Base-by-base conservation (phyloP, 805 yeast species). In the Barnettozyma sp. region DNA sequence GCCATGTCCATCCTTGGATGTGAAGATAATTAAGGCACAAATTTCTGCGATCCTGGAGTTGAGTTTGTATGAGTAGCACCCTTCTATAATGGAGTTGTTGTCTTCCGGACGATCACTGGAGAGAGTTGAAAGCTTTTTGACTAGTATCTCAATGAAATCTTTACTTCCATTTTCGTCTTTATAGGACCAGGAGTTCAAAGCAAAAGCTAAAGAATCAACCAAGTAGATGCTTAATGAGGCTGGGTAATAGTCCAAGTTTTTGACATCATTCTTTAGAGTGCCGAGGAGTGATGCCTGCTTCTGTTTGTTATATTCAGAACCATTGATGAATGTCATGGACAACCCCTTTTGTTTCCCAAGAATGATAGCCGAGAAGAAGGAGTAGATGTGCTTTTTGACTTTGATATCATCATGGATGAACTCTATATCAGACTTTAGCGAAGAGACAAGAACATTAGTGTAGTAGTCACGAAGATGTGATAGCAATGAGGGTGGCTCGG, bases 151-250 rank as follows among this genome's bases (percentile, higher is more conserved):
- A 17, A 63, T 55, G 30, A 66, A 62, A 16, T 65, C 54, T 22
- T 63, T 63, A 11, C 37, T 42, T 22, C 39, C 45, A 6, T 67
- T 71, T 29, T 73, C 71, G 34, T 73, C 69, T 0, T 76, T 73
- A 1, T 78, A 68, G 1, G 81, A 73, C 94, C 95, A 83, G 0
- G 85, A 72, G 52, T 82, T 83, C 48, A 78, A 73, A 1, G 94
- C 87, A 33, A 73, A 61, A 0, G 92, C 71, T 19, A 87, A 66
- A 1, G 94, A 76, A 53, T 82, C 87, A 15, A 83, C 66, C 17
- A 86, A 57, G 42, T 78, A 78, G 16, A 79, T 70, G 17, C 80
- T 71, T n/a, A 78, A 77, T 13, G 72, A 63, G 35, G 75, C 69
- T 1, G 90, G 85, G 35, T 71, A 71, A 32, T 63, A 56, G 9